A percentile compares a stretch with the other conserved stretches of the same genome.
phyloP scores from a whole-genome alignment of 306 rosid genomes.

The Dalbergia oliveri region DNA sequence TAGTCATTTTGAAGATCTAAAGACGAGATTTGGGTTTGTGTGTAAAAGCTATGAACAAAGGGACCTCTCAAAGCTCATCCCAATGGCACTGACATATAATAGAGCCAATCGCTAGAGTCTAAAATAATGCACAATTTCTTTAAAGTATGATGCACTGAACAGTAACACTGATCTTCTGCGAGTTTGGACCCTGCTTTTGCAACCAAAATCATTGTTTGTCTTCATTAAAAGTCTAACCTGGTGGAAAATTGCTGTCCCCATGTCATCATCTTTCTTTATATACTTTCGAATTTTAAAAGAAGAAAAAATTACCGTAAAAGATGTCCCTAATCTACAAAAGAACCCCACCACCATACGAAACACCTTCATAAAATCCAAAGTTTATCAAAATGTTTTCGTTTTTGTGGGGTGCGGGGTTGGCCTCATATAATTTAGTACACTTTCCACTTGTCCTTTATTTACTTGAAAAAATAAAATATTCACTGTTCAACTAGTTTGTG shows the following conservation, averaged over 20 bases:
- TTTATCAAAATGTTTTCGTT: constrained; percentile 49
- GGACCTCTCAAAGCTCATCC: constrained; percentile 50
- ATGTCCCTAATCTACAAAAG: constrained; percentile 53
- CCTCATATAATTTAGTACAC: constrained; percentile 35
- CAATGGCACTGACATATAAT: constrained; percentile 45
- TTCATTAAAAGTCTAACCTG: constrained; percentile 66
- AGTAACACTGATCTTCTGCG: constrained; percentile 40
- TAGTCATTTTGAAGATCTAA: constrained; percentile 33
- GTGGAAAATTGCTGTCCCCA: constrained; percentile 51
- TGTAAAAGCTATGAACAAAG: constrained; percentile 46
- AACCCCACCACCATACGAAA: constrained; percentile 49
- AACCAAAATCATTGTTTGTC: constrained; percentile 55
- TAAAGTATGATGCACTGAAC: constrained; percentile 28
- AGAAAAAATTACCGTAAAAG: constrained; percentile 41
- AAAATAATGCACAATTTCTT: constrained; percentile 43
- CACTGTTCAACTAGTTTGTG: constrained; percentile 46
- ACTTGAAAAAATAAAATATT: constrained; percentile 2
- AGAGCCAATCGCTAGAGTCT: constrained; percentile 43
- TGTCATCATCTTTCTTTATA: background rate
- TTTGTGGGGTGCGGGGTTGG: constrained; percentile 48
- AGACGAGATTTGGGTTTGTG: constrained; percentile 43
- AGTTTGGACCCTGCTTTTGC: constrained; percentile 60
- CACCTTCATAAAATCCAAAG: constrained; percentile 46
- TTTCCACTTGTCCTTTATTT: constrained; percentile 36
- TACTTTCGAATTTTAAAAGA: background rate